Base-by-base conservation (phyloP, 2,329 filamentous ascomycete species). In the Colletotrichum noveboracense region DNA sequence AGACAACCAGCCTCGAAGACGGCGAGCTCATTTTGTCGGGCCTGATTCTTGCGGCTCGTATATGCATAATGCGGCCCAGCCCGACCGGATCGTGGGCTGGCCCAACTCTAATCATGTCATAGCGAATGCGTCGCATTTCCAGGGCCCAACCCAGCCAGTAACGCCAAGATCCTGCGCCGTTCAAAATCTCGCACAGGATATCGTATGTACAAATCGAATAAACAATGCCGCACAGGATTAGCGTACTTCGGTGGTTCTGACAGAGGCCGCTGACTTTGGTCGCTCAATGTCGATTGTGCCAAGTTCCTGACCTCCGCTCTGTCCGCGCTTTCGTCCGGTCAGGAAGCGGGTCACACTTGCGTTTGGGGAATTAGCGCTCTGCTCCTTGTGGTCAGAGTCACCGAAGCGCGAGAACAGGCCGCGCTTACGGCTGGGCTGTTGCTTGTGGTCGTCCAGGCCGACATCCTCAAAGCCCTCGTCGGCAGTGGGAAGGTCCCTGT, bases 391-490 rank as follows among this genome's bases (percentile, higher is more conserved):
- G 70, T 87, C 84, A 28, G 83, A 80, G 21, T 96, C 94, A 68
- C 93, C 94, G 80, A 98, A 96, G 78, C 94, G 93, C 65, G 95
- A 90, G 78, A 98, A 95, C 81, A 98, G 93, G 14, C 94, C 90
- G 74, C 92, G 93, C 87, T 95, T 85, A 79, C 82, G 81, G 60
- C 32, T 71, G 26, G 82, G 87, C 61, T 78, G 80, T 56, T 81
- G 85, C 77, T 92, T 93, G 65, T 90, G 87, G 48, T 97, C 95
- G 78, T 98, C 96, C 74, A 98, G 87, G 6, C 95, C 95, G 10
- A 98, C 95, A 68, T 98, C 96, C 83, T 98, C 96, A 79, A 98
- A 98, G 16, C 69, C 67, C 80, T 97, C 95, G 80, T 97, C 95
- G 56, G 92, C 90, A 34, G 93, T 94, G n/a, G 91, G 89, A 32